Conservation (phyloP, 108 stramenopile species). For the Pseudonitzschia delicatissima region DNA sequence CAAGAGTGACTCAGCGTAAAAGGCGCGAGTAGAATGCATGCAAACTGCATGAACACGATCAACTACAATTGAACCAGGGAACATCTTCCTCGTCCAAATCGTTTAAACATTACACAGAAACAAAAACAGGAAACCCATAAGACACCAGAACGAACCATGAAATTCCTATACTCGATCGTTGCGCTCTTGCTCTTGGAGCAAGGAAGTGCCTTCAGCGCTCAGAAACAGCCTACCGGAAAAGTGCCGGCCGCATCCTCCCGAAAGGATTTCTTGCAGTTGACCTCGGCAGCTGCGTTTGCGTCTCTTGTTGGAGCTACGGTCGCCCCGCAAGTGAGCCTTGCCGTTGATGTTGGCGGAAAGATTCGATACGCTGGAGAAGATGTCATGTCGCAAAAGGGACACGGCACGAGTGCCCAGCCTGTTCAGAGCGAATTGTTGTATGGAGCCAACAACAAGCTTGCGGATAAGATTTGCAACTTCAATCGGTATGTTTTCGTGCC, state of each 20-base stretch:
- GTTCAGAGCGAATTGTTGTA: constrained; percentile 69
- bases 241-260: not conserved
- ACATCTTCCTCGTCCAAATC: not conserved
- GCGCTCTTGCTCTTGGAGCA: not conserved
- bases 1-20: no score
- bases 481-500: constrained; percentile 56
- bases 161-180: not conserved
- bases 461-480: constrained; percentile 76
- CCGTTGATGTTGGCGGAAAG: constrained; percentile 35
- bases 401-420: constrained; percentile 60
- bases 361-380: constrained; percentile 42
- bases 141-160: not conserved
- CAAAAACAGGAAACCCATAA: not conserved
- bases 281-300: not conserved
- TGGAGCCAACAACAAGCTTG: constrained; percentile 47
- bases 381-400: constrained; percentile 64
- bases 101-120: no score
- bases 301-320: not conserved
- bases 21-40: no score
- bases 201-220: not conserved
- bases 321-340: not conserved
- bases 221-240: not conserved
- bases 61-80: not conserved
- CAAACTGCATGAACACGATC: constrained; percentile 11
- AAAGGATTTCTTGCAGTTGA: not conserved